These are phyloP conservation scores for Selaginella tamariscina DNA, from an alignment of 75 land plant genomes.

Conservation along the genomic window DNA sequence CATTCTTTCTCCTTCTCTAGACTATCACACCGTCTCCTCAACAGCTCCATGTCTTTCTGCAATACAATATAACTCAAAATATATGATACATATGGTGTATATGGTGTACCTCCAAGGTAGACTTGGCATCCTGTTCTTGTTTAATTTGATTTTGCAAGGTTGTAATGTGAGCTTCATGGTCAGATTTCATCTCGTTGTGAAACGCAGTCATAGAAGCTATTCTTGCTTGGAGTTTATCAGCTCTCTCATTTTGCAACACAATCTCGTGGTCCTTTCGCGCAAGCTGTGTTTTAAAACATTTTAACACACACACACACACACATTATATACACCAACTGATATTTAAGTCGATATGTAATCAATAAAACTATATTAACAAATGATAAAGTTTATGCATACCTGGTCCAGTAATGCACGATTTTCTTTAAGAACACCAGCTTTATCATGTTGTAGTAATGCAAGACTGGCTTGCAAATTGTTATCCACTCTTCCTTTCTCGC, in stretches of 20 bases:
- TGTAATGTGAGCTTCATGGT: background rate
- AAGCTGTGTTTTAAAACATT: conserved; percentile 21
- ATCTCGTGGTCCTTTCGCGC: conserved; percentile 24
- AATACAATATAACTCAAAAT: background rate
- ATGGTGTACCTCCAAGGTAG: background rate
- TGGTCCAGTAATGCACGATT: conserved; percentile 26
- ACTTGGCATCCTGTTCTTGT: background rate
- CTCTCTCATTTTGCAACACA: conserved; percentile 12
- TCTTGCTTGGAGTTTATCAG: conserved; percentile 15
- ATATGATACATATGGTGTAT: background rate
- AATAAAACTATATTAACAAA: background rate
- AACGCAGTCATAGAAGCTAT: background rate
- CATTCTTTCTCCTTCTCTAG: background rate
- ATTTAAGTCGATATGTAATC: background rate
- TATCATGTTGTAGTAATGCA: conserved; percentile 19
- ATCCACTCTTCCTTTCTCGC: conserved; percentile 17
- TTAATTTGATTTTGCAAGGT: background rate
- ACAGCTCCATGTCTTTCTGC: background rate
- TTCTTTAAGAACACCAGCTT: conserved; percentile 21
- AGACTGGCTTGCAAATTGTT: conserved; percentile 17
- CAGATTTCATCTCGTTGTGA: background rate
- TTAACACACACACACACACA: background rate
- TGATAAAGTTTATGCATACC: conserved; percentile 12
- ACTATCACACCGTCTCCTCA: background rate
- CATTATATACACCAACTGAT: background rate